Evolutionary conservation across 352 stramenopile genomes (phyloP), one percentile per base, ranked within the genome.

Genomic region (Pilasporangium apinafurcum): DNA sequence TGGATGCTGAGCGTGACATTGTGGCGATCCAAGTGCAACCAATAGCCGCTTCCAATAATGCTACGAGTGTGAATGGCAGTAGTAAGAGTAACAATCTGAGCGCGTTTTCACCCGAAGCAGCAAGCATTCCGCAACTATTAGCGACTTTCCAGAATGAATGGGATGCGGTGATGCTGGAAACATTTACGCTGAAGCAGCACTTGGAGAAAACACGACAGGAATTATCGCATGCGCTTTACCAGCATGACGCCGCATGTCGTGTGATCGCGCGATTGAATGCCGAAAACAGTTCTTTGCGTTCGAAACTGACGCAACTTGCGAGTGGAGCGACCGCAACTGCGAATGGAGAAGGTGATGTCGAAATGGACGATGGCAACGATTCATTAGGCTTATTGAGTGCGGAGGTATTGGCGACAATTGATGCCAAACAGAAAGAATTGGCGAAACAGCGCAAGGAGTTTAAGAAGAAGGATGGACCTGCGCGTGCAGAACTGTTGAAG

Each of bases 171-270:
- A 78, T 98, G 51, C 74, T 98, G 25, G 95, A 98, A 68, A 86
- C 93, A 12, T 98, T 97, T 57, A 84, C 95, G 47, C 86, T 97
- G 9, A 91, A 96, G 44, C 83, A 96, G 57, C 83, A 96, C 45
- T 50, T 98, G 20, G 83, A 98, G 61, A 91, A 97, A 49, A 97
- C 94, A n/a, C 83, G 92, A 3, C 73, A 92, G 44, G 95, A 98
- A 61, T 72, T 98, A 6, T 93, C 75, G 39, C 86, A 96, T 39
- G 92, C 95, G 14, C 65, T 98, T 41, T 98, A 98, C 70, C 93
- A 98, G 71, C 94, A 98, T 60, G 95, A 98, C 67, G 95, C 95
- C 6, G 93, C 93, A 8, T 95, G 96, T 40, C 80, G 93, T 48
- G 95, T 98, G 18, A 96, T 98, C 50, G 93, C 95, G 18, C 71